Evolutionary conservation across 768 basidiomycete species (phyloP), one percentile per base, ranked within the genome.

Genomic region (Pisolithus sp.): DNA sequence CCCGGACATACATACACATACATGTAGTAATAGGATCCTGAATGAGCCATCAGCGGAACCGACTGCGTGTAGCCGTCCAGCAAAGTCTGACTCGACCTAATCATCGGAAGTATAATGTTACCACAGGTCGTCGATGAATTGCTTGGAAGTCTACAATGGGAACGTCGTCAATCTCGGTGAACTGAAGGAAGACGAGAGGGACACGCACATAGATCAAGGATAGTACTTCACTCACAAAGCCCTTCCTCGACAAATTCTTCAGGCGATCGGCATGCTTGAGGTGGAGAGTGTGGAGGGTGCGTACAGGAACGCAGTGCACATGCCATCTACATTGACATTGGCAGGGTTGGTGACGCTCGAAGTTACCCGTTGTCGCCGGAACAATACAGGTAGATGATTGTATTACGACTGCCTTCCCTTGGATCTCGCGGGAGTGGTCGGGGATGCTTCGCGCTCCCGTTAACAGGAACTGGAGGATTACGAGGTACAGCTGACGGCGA

Each of bases 111-210:
- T 53, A 63, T 84, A 86, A 40, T 79, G 76, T 52, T 70, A 72
- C 71, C 75, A 83, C 43, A 85, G 72, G 36, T 70, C 66, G 56
- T 88, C 83, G 53, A 83, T 83, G 58, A 87, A 88, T 15, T 72
- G 66, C 57, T 78, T 74, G 69, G 87, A 81, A 49, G 77, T 85
- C 85, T 87, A 58, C 24, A 24, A 26, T 26, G 26, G 41, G 30
- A 51, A 38, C 42, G 17, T 31, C 38, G 31, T 17, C 7, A 51
- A 28, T 36, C 9, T 15, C 17, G 23, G 13, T n/a, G 51, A 30
- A 9, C n/a, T 20, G 15, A 21, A 31, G 54, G 17, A 13, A 4
- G 47, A 13, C 28, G 15, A 23, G 51, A 26, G 7, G 26, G 0
- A 18, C 37, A 72, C 81, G 56, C 49, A 85, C 83, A 62, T 83